Conservation (phyloP, 306 rosid genomes). For the Abrus pulchellus region DNA sequence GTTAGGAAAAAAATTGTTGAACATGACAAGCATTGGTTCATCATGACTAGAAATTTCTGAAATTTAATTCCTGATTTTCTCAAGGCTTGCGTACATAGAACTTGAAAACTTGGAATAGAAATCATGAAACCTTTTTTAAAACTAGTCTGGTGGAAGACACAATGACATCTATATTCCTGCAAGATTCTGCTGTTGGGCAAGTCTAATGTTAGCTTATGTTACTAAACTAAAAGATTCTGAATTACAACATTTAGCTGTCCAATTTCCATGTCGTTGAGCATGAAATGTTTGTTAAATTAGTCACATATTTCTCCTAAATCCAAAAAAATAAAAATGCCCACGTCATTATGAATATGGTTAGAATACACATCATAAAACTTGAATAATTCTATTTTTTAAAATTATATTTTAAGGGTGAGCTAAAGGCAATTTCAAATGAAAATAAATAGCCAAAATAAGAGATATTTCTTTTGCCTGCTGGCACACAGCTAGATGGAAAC, state of each 20-base stretch:
- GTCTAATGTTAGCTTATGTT: conserved; percentile 9
- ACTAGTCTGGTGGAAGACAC: not conserved
- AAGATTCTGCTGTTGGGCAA: conserved; percentile 15
- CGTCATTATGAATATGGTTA: no score
- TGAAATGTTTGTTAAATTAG: not conserved
- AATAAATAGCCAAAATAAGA: not conserved
- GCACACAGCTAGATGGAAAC: not conserved
- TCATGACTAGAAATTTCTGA: not conserved
- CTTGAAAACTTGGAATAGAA: not conserved
- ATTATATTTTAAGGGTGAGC: no score
- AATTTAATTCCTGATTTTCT: not conserved
- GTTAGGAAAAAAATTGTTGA: not conserved
- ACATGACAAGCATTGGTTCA: not conserved
- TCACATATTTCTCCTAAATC: not conserved
- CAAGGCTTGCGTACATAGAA: not conserved
- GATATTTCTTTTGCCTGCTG: not conserved
- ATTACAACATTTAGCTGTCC: not conserved
- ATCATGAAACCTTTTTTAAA: not conserved
- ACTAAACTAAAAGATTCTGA: not conserved
- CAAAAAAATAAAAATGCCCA: not conserved
- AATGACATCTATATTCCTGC: not conserved
- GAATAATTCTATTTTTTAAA: no score
- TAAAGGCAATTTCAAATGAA: not conserved
- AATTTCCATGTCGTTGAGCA: conserved; percentile 3
- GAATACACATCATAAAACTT: no score